Conservation (phyloP, 129 eudicot species). For the Gnaphalium uliginosum region DNA sequence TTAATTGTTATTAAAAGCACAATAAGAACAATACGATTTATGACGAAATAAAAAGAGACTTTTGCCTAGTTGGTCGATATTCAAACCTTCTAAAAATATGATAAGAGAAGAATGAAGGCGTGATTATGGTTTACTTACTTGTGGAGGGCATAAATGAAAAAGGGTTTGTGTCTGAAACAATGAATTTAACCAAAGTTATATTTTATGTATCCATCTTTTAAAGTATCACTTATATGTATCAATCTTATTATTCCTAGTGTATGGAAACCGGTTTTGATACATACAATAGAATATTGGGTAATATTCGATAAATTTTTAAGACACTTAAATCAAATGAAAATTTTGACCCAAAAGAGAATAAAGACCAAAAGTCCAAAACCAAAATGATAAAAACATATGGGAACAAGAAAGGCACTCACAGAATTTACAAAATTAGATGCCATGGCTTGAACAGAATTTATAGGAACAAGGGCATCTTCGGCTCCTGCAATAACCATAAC, state of each 20-base stretch:
- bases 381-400: background rate
- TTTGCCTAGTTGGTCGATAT: background rate
- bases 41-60: background rate
- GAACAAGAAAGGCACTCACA: constrained; percentile 49
- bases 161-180: no score
- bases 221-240: no score
- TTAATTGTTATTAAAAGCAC: no score
- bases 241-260: no score
- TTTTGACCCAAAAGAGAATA: constrained; percentile 5
- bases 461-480: constrained; percentile 84
- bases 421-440: constrained; percentile 85
- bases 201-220: no score
- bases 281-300: no score
- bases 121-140: constrained; percentile 15
- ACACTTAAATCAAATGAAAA: no score
- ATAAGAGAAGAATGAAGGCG: background rate
- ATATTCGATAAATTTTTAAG: no score
- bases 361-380: background rate
- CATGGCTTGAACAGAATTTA: constrained; percentile 73
- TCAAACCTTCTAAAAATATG: background rate
- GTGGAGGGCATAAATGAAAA: background rate
- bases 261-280: no score
- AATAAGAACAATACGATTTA: background rate
- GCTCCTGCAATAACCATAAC: constrained; percentile 86
- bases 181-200: no score